Conservation (phyloP, 805 yeast species). For the Vanderwaltozyma yarrowii region DNA sequence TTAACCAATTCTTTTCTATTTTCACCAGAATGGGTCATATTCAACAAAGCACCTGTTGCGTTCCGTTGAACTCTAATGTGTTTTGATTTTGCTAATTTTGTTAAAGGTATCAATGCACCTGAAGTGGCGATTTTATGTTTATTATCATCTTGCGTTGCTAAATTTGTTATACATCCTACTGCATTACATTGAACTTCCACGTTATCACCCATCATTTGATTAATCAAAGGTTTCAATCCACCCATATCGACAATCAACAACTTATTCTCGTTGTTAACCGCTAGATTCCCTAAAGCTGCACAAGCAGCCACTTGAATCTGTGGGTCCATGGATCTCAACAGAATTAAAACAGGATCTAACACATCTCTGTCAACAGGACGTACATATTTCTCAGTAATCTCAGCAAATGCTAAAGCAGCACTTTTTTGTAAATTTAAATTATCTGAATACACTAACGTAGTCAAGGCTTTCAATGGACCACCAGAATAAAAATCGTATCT, state of each 20-base stretch:
- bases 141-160: conserved; percentile 96
- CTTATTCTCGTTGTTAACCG: conserved; percentile 93
- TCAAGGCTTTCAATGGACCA: conserved; percentile 72
- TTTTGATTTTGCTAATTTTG: conserved; percentile 86
- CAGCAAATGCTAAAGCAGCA: conserved; percentile 97
- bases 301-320: conserved; percentile 98
- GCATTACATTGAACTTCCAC: conserved; percentile 99
- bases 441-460: conserved; percentile 89
- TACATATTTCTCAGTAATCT: conserved; percentile 93
- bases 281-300: conserved; percentile 96
- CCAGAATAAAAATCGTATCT: conserved; percentile 82
- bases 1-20: conserved; percentile 93
- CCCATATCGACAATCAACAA: conserved; percentile 95
- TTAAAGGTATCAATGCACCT: conserved; percentile 91
- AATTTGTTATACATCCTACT: conserved; percentile 95
- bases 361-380: conserved; percentile 85
- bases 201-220: conserved; percentile 95
- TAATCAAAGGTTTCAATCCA: conserved; percentile 88
- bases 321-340: conserved; percentile 77
- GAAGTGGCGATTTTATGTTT: conserved; percentile 91
- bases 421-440: conserved; percentile 90
- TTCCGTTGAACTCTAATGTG: conserved; percentile 96
- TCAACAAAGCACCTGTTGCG: conserved; percentile 94
- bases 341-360: conserved; percentile 81
- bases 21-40: conserved; percentile 97